These are phyloP conservation scores for Malassezia sympodialis DNA, from an alignment of 1,284 basidiomycete species.

Conservation along the genomic window DNA sequence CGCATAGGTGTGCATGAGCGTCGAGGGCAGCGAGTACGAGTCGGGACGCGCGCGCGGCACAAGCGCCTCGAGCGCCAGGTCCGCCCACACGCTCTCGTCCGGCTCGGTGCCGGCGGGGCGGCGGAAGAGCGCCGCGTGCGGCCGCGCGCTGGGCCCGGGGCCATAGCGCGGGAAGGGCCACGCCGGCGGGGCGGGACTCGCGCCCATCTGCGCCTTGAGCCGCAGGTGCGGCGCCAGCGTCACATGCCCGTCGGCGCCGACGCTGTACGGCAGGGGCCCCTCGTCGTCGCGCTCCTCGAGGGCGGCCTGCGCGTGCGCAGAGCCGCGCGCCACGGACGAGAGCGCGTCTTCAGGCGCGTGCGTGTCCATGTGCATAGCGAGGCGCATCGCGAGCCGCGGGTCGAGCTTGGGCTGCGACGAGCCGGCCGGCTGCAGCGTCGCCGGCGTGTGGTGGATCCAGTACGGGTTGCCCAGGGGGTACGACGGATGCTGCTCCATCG, in stretches of 20 bases:
- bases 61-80: conserved; percentile 31
- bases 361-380: conserved; percentile 4
- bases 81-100: conserved; percentile 29
- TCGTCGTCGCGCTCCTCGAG: conserved; percentile 6
- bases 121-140: conserved; percentile 25
- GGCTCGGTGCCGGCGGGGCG: conserved; percentile 16
- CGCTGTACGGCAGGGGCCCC: background rate
- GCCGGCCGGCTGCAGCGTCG: conserved; percentile 16
- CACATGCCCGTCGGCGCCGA: conserved; percentile 6
- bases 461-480: conserved; percentile 34
- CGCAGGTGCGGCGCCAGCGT: conserved; percentile 18
- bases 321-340: conserved; percentile 5
- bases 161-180: conserved; percentile 34
- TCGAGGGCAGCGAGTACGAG: conserved; percentile 8
- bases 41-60: conserved; percentile 16
- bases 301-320: conserved; percentile 5
- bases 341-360: conserved; percentile 9
- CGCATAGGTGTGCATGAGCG: conserved; percentile 22
- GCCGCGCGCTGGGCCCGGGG: conserved; percentile 23
- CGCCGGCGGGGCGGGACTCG: conserved; percentile 6
- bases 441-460: conserved; percentile 13
- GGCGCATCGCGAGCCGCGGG: conserved; percentile 12
- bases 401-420: conserved; percentile 16
- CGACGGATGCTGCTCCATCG: conserved; percentile 35
- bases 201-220: conserved; percentile 8